Evolutionary conservation across 768 basidiomycete genomes (phyloP), one percentile per base, ranked within the genome.

Genomic region (Phanerochaete sordida): DNA sequence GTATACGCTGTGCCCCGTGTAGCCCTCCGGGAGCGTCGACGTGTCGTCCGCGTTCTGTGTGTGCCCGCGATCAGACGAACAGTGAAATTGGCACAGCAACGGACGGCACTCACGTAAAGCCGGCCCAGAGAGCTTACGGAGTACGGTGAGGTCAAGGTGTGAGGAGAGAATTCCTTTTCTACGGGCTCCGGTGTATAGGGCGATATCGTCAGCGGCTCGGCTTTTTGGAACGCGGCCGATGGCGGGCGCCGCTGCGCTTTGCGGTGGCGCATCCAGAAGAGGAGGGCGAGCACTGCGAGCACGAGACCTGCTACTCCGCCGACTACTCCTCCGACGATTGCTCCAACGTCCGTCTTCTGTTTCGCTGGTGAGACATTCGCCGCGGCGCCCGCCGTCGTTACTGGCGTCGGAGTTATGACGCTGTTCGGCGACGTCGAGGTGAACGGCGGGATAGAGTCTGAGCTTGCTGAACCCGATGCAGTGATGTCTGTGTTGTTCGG

Each of bases 251-350:
- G 24, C 16, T 21, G 44, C 19, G 43, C 56, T 30, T 27, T 35
- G 28, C 31, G 44, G 26, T n/a, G 51, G 13, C 30, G 28, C 6
- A 44, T 3, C 35, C 35, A 55, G 8, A 54, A 23, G 31, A 43
- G 2, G 9, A 35, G 31, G 4, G 46, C 47, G 12, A 24, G 19
- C 8, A 46, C 54, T 4, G 56, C 19, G n/a, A 57, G 19, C 3
- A 52, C 46, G 9, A 49, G 5, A 9, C 46, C 54, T 13, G 19
- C 60, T 11, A 61, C 46, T 23, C 60, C 60, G 13, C 54, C 60
- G 0, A 61, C 39, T 3, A 61, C 60, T 1, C 60, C 60, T 4
- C 60, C 60, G n/a, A 61, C 60, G 23, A 61, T 61, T 16, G 60
- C 28, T 4, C 60, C 60, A 9, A 51, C 47, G 33, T 47, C 16